phyloP scores from a whole-genome alignment of 116 monocot species.

The Dioscorea cayenensis region DNA sequence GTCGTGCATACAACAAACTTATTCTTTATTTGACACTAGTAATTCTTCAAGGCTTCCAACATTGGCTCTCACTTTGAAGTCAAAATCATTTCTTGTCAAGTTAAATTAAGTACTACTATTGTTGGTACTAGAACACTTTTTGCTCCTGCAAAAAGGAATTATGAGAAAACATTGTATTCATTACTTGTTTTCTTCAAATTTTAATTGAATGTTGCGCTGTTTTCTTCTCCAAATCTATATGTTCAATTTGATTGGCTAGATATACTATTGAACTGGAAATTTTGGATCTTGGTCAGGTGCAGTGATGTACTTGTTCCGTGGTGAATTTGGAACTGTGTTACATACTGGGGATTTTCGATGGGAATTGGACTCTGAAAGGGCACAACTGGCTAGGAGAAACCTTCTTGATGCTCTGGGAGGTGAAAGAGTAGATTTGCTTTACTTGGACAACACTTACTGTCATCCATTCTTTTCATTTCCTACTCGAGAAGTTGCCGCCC shows the following conservation, averaged over 20 bases:
- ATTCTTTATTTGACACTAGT: too few relatives aligned
- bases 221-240: neutral
- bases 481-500: constrained; percentile 52
- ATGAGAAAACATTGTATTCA: neutral
- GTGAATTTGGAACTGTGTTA: constrained; percentile 70
- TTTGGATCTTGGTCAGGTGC: constrained; percentile 30
- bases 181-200: neutral
- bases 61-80: too few relatives aligned
- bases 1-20: too few relatives aligned
- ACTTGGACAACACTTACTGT: constrained; percentile 78
- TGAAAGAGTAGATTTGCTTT: constrained; percentile 48
- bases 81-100: too few relatives aligned
- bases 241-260: neutral
- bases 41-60: too few relatives aligned
- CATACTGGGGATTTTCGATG: constrained; percentile 88
- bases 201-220: neutral
- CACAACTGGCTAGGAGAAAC: constrained; percentile 33
- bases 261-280: neutral
- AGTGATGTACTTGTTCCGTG: constrained; percentile 80
- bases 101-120: too few relatives aligned
- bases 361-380: constrained; percentile 46
- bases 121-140: too few relatives aligned
- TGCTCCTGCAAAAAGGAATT: too few relatives aligned
- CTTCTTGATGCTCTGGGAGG: constrained; percentile 45
- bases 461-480: constrained; percentile 67